Evolutionary conservation across 768 basidiomycete genomes (phyloP).

Genomic region (Infundibulicybe gibba): DNA sequence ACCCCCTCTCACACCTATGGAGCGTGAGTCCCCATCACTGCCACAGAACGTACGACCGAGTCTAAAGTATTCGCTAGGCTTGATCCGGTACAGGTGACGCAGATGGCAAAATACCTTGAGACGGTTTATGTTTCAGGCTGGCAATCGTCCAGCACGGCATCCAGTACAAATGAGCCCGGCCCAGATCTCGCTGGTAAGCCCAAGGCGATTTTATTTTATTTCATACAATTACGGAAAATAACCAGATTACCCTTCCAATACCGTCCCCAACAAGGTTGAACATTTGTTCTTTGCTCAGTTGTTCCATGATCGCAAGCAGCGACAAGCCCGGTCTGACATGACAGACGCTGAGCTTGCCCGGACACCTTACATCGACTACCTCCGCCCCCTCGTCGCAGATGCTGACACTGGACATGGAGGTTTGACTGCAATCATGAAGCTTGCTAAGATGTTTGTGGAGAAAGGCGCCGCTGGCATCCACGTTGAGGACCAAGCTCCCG

Average conservation of each 20-base stretch:
- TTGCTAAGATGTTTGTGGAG: conserved; percentile 98
- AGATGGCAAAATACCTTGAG: conserved; percentile 99
- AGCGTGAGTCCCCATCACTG: conserved; percentile 71
- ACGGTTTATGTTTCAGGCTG: conserved; percentile 98
- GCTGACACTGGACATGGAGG: conserved; percentile 99
- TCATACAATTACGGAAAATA: neutral
- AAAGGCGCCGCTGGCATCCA: conserved; percentile 98
- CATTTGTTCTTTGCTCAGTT: conserved; percentile 97
- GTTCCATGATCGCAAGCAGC: conserved; percentile 98
- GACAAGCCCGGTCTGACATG: conserved; percentile 70
- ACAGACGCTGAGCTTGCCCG: conserved; percentile 66
- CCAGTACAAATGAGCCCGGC: conserved; percentile 92
- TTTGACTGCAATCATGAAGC: conserved; percentile 97
- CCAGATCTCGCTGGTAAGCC: conserved; percentile 91
- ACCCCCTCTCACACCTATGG: conserved; percentile 96
- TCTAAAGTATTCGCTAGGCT: conserved; percentile 49
- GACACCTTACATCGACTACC: conserved; percentile 79
- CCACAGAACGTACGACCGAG: neutral
- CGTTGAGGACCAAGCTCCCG: conserved; percentile 96
- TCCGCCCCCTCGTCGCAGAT: conserved; percentile 93
- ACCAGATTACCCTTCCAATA: conserved; percentile 97
- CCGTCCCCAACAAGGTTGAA: conserved; percentile 98
- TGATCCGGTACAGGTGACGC: conserved; percentile 96
- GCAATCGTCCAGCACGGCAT: conserved; percentile 93
- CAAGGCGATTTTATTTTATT: no score